Base-by-base conservation (phyloP, 2,329 filamentous ascomycete genomes). In the Penicillium hordei region DNA sequence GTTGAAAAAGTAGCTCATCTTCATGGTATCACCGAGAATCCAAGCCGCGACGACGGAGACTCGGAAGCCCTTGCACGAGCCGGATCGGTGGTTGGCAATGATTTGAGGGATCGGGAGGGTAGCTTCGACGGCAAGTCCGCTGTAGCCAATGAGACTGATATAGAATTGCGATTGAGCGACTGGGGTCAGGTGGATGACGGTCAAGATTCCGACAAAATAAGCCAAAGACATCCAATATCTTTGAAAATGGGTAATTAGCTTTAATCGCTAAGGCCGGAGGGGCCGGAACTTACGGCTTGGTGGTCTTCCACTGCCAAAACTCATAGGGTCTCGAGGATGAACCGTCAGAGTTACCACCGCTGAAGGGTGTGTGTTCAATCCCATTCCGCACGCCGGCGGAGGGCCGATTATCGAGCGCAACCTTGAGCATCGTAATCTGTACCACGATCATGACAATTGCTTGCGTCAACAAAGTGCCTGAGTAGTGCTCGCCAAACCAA, bases 401-500 rank as follows among this genome's bases (percentile, higher is more conserved):
- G 63, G 78, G 81, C 40, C 85, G 80, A 68, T 87, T 79, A 48
- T 81, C 78, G 56, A 88, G 75, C 2, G 85, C 84, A 57, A 87
- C 82, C 71, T 87, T 86, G 21, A 88, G 77, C 57, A 86, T 73
- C 2, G 85, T 69, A 36, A 82, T 58, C 71, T 88, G 85, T 9
- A 87, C 80, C 45, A 73, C 68, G 57, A 86, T 79, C 82, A 86
- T 88, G 61, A 86, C 77, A 51, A 81, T 70, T 40, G 85, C 83
- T 72, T 88, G 85, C 48, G 84, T 68, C 60, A 88, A 79, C 40
- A 88, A 78, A 19, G 84, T 79, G 50, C 76, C 73, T 65, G 83
- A 83, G 68, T 84, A 88, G 70, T 81, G 82, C 13, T 82, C 82
- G 62, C 84, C 84, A 68, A 86, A 82, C 85, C 85, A 88, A 77